Base-by-base conservation (phyloP, 1,139 yeast genomes). In the Debaryomyces nepalensis region DNA sequence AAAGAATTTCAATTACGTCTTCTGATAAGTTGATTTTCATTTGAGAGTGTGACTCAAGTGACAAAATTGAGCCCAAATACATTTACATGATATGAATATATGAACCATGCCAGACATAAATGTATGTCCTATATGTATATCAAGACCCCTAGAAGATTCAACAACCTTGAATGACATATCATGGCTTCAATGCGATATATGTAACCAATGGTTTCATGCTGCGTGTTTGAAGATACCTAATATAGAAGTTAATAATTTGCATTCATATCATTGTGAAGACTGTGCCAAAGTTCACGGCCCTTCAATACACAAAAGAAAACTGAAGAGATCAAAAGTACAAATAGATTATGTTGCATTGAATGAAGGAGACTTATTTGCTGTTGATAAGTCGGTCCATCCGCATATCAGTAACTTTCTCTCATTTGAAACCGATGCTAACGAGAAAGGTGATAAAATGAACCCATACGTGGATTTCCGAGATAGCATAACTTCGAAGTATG, bases 291-390 rank as follows among this genome's bases (percentile, higher is more conserved):
- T 52, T 12, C 62, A 71, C 40, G 89, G 89, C 0, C 80, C 83
- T 0, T 77, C 87, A 4, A 61, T 75, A 6, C 59, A 66, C 35
- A 75, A 74, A 42, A 67, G 95, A 24, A 73, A 73, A 15, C 85
- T 87, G 48, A 73, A 77, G 21, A 69, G 95, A 29, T 64, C 75
- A 10, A 67, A 70, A 34, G 64, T 71, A 7, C 70, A 71, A 39
- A 76, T 89, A 33, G 96, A 90, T 59, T 90, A 90, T 57, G 82
- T 81, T 7, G 95, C 96, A 0, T 65, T 90, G 52, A 80, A 90
- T 56, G 85, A 82, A 40, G 96, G 96, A 1, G 87, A 83, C 27
- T 68, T 75, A 5, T 73, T 68, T 54, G 77, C 82, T n/a, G 74
- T 82, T 22, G 77, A 79, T 45, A 73, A 80, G 47, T 67, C 79